These are phyloP conservation scores for Solanum paucissectum DNA, from an alignment of 257 asterid genomes.

Conservation along the genomic window DNA sequence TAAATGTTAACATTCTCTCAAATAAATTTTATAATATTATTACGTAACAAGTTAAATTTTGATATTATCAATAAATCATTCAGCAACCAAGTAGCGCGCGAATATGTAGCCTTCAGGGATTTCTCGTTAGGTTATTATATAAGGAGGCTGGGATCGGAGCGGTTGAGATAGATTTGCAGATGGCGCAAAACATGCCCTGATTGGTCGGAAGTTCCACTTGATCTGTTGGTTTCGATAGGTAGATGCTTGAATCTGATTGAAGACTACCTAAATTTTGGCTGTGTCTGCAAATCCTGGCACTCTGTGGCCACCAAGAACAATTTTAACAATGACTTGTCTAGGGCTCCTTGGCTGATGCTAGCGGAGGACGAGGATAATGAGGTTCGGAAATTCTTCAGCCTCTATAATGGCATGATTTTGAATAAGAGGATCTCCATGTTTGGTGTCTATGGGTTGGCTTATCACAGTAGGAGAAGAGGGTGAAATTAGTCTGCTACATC, in stretches of 20 bases:
- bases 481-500: neutral
- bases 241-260: neutral
- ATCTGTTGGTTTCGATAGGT: neutral
- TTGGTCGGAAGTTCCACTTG: too few relatives aligned
- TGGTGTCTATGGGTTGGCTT: neutral
- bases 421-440: neutral
- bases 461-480: neutral
- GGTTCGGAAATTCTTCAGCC: neutral
- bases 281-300: neutral
- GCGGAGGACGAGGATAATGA: neutral
- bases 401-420: neutral
- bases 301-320: neutral
- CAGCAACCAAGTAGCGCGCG: too few relatives aligned
- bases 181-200: neutral
- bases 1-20: too few relatives aligned
- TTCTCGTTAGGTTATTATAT: too few relatives aligned
- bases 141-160: neutral
- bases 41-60: too few relatives aligned
- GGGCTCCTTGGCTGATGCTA: neutral
- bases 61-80: too few relatives aligned
- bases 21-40: too few relatives aligned
- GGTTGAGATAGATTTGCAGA: neutral
- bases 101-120: too few relatives aligned
- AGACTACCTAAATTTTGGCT: neutral
- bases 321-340: neutral